Conservation (phyloP, 2,329 filamentous ascomycete genomes). For the Pyrenophora graminea region DNA sequence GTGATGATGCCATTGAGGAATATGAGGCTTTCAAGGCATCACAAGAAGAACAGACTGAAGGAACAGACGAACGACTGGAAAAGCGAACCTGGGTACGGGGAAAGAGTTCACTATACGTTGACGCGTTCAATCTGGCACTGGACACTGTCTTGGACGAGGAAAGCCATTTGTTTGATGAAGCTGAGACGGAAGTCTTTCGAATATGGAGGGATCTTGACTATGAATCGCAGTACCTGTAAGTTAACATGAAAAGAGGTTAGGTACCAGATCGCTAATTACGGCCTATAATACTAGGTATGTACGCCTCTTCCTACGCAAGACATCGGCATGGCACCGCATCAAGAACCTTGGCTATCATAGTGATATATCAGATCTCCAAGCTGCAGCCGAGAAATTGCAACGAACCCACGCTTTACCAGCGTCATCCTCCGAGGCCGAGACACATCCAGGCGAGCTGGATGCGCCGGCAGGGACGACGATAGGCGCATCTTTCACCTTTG, state of each 20-base stretch:
- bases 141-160: conserved; percentile 90
- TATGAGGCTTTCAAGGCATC: conserved; percentile 73
- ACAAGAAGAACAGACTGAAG: conserved; percentile 48
- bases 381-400: conserved; percentile 70
- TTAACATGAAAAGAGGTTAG: neutral
- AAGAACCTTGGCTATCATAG: conserved; percentile 76
- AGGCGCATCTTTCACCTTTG: conserved; percentile 70
- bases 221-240: conserved; percentile 87
- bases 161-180: conserved; percentile 79
- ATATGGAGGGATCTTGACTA: conserved; percentile 76
- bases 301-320: conserved; percentile 88
- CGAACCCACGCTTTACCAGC: conserved; percentile 59
- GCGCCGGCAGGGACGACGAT: conserved; percentile 56
- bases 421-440: conserved; percentile 41
- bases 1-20: conserved; percentile 74
- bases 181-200: conserved; percentile 75
- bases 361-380: conserved; percentile 75
- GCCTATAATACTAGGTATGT: conserved; percentile 69
- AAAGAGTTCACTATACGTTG: conserved; percentile 90
- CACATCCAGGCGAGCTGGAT: conserved; percentile 55
- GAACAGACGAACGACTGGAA: conserved; percentile 57
- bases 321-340: conserved; percentile 86
- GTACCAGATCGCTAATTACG: neutral
- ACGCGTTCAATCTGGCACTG: conserved; percentile 92
- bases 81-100: conserved; percentile 71